phyloP scores from a whole-genome alignment of 768 basidiomycete genomes.

The Hygrophorus pudorinus region DNA sequence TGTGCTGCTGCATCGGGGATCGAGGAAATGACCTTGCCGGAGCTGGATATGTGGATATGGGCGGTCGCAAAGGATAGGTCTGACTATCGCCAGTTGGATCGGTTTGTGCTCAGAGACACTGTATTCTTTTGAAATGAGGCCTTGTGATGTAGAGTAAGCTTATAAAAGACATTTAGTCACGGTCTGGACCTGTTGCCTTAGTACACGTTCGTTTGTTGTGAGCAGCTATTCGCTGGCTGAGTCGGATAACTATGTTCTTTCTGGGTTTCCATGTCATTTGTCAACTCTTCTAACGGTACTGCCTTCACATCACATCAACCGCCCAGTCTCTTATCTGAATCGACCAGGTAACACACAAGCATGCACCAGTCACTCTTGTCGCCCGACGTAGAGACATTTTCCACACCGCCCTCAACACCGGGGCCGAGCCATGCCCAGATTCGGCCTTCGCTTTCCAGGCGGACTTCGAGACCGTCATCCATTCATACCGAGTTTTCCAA shows the following conservation, averaged over 20 bases:
- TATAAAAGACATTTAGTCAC: background rate
- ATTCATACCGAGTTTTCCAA: conserved; percentile 31
- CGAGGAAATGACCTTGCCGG: conserved; percentile 44
- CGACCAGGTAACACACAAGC: conserved; percentile 3
- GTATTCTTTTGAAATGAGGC: conserved; percentile 50
- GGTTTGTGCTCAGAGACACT: conserved; percentile 60
- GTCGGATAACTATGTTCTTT: background rate
- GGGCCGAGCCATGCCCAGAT: conserved; percentile 9
- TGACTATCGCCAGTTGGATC: conserved; percentile 56
- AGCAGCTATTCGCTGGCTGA: background rate
- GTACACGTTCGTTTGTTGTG: background rate
- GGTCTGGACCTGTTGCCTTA: background rate
- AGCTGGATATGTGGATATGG: conserved; percentile 78
- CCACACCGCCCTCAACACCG: background rate
- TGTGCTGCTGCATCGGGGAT: conserved; percentile 33
- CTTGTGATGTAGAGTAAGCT: too few relatives aligned
- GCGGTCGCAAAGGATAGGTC: conserved; percentile 66
- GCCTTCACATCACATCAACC: conserved; percentile 33
- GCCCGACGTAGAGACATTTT: background rate
- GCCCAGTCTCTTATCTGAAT: too few relatives aligned
- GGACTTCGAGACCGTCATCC: conserved; percentile 33
- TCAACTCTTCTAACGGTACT: conserved; percentile 26
- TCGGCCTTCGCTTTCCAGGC: conserved; percentile 31
- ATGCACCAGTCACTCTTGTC: background rate
- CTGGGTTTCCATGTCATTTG: background rate